These are phyloP conservation scores for Moesziomyces parantarcticus DNA, from an alignment of 1,284 basidiomycete genomes.

Conservation along the genomic window DNA sequence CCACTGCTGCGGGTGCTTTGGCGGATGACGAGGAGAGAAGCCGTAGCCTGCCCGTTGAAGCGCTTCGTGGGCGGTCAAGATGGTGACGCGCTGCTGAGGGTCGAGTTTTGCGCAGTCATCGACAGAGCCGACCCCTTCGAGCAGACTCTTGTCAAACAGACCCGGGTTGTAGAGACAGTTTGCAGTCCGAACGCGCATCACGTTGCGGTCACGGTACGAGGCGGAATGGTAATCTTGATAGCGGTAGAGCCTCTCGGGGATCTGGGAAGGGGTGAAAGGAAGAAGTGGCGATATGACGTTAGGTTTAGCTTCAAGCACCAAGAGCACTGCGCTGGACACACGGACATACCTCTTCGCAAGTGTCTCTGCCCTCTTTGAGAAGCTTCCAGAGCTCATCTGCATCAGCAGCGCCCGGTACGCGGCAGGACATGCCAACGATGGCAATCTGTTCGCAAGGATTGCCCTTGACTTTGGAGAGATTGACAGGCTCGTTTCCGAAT, in stretches of 20 bases:
- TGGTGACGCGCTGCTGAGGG: conserved; percentile 47
- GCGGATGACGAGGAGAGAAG: conserved; percentile 22
- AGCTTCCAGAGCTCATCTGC: conserved; percentile 45
- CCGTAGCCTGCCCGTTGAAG: conserved; percentile 42
- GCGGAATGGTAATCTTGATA: conserved; percentile 46
- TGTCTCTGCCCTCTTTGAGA: conserved; percentile 38
- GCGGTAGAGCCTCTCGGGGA: conserved; percentile 39
- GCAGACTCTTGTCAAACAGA: conserved; percentile 35
- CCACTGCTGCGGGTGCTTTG: conserved; percentile 27
- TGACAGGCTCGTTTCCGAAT: conserved; percentile 36
- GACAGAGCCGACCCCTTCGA: conserved; percentile 8
- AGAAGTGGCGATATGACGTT: not conserved
- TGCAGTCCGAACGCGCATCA: conserved; percentile 44
- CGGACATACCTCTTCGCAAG: conserved; percentile 32
- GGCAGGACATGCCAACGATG: conserved; percentile 52
- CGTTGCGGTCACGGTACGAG: conserved; percentile 50
- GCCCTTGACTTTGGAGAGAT: conserved; percentile 37
- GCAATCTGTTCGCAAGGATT: conserved; percentile 44
- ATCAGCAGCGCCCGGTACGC: conserved; percentile 46
- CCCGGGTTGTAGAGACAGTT: conserved; percentile 36
- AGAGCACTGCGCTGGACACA: not conserved
- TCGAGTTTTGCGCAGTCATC: conserved; percentile 38
- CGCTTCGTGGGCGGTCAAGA: conserved; percentile 34
- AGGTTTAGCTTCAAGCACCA: too few species aligned
- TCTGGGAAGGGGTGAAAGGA: conserved; percentile 6